Evolutionary conservation across 768 basidiomycete species (phyloP), one percentile per base, ranked within the genome.

Genomic region (Harrya chromipes): DNA sequence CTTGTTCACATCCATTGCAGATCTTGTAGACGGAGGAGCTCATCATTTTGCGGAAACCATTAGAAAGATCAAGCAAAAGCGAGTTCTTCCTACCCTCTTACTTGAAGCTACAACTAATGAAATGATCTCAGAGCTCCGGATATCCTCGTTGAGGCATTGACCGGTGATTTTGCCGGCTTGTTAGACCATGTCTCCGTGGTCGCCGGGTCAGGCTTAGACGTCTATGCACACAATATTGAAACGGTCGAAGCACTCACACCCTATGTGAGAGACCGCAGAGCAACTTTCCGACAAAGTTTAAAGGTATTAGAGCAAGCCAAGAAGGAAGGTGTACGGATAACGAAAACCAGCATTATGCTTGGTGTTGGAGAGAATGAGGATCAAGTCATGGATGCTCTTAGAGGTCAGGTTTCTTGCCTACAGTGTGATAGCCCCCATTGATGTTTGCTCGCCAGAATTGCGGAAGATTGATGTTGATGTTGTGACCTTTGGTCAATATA

Each of bases 401-500:
- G 80, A 76, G 90, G 95, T 93, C 47, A 60, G 78, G 34, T 48
- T 70, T 14, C 2, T 52, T 27, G 43, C 47, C 35, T 13, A 31
- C 20, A 19, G 23, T 2, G 16, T 0, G 20, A 42, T 37, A 5
- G 21, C 14, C 38, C 29, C 4, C 38, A 26, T 36, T 46, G 27
- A 56, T 19, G 40, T 43, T 26, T 8, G 1, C n/a, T 38, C 50
- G 33, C 40, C 65, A 98, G 97, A 95, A 55, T 78, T 98, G 7
- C 86, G 95, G 38, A 85, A 84, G 56, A 74, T 83, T 40, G 80
- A 92, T 57, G 94, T 98, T 39, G 95, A 98, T 62, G 95, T 99
- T 6, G 93, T 99, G 24, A 99, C 97, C 2, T 98, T 99, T 65
- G 97, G 97, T 2, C 97, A 99, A 72, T 99, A 99, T 70, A 98